These are phyloP conservation scores for Amphicarpaea edgeworthii DNA, from an alignment of 306 rosid species.

Conservation along the genomic window DNA sequence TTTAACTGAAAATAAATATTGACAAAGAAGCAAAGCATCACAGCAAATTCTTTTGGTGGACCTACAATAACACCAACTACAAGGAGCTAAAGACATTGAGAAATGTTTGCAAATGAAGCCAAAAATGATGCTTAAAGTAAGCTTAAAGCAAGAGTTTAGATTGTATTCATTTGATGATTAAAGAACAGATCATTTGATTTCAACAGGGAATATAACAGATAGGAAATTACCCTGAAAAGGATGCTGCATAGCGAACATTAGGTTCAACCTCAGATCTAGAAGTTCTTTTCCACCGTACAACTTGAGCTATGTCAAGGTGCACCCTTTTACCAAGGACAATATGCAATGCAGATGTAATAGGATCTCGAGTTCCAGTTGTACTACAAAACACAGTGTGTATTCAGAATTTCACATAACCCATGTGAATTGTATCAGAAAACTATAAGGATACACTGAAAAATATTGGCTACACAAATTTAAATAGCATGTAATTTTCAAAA, in stretches of 20 bases:
- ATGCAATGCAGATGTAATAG: conserved; percentile 85
- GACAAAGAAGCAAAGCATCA: not conserved
- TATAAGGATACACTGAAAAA: conserved; percentile 27
- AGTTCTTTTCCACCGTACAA: conserved; percentile 89
- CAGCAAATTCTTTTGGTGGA: conserved; percentile 3
- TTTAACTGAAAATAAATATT: conserved; percentile 4
- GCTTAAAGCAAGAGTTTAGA: not conserved
- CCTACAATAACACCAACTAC: conserved; percentile 13
- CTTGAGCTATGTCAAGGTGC: conserved; percentile 90
- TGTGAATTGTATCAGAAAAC: conserved; percentile 35
- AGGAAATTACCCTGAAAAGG: conserved; percentile 88
- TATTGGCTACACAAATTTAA: conserved; percentile 16
- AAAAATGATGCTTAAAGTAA: conserved; percentile 20
- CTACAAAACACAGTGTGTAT: conserved; percentile 58
- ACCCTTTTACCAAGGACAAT: conserved; percentile 89
- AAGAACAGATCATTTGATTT: conserved; percentile 19
- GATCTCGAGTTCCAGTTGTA: conserved; percentile 94
- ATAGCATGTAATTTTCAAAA: conserved; percentile 24
- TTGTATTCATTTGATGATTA: not conserved
- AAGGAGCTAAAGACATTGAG: conserved; percentile 13
- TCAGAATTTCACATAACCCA: conserved; percentile 41
- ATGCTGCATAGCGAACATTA: conserved; percentile 86
- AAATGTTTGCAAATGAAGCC: conserved; percentile 33
- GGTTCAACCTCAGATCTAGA: conserved; percentile 81
- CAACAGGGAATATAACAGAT: conserved; percentile 29